A percentile compares a stretch with the other conserved stretches of the same genome.
phyloP scores from a whole-genome alignment of 768 basidiomycete genomes.

The Phallus indusiatus region DNA sequence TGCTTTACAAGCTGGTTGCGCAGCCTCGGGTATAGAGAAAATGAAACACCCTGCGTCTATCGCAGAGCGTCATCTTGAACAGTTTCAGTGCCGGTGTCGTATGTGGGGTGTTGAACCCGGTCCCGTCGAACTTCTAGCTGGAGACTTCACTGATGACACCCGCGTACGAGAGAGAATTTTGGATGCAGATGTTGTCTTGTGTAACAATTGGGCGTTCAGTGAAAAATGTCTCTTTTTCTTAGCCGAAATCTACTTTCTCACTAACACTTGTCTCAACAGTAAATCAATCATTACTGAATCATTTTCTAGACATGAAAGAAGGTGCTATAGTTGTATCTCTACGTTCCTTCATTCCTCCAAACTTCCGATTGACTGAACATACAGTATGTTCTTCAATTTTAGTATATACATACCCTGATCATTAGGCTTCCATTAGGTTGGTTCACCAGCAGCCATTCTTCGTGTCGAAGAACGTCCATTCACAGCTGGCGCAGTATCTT shows the following conservation, averaged over 20 bases:
- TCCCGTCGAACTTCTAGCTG: constrained; percentile 69
- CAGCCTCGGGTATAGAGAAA: constrained; percentile 71
- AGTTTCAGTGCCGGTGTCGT: constrained; percentile 66
- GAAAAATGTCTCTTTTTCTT: constrained; percentile 51
- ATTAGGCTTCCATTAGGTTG: constrained; percentile 34
- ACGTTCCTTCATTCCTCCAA: constrained; percentile 71
- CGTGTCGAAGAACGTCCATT: constrained; percentile 62
- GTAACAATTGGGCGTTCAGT: constrained; percentile 81
- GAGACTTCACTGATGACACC: constrained; percentile 69
- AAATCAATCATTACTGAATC: constrained; percentile 77
- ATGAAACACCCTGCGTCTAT: constrained; percentile 71
- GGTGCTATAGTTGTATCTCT: constrained; percentile 86
- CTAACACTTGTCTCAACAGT: constrained; percentile 33
- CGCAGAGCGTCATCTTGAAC: constrained; percentile 64
- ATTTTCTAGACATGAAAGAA: constrained; percentile 92
- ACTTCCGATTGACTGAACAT: constrained; percentile 73
- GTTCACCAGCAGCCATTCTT: constrained; percentile 77
- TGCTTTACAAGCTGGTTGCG: constrained; percentile 70
- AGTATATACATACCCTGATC: constrained; percentile 1
- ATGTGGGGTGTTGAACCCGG: constrained; percentile 88
- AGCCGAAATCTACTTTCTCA: neutral
- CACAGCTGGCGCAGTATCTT: constrained; percentile 68
- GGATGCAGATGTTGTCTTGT: constrained; percentile 84
- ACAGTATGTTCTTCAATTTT: constrained; percentile 39
- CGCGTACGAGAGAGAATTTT: constrained; percentile 61